Conservation (phyloP, 2,329 filamentous ascomycete species). For the Alternaria solani region DNA sequence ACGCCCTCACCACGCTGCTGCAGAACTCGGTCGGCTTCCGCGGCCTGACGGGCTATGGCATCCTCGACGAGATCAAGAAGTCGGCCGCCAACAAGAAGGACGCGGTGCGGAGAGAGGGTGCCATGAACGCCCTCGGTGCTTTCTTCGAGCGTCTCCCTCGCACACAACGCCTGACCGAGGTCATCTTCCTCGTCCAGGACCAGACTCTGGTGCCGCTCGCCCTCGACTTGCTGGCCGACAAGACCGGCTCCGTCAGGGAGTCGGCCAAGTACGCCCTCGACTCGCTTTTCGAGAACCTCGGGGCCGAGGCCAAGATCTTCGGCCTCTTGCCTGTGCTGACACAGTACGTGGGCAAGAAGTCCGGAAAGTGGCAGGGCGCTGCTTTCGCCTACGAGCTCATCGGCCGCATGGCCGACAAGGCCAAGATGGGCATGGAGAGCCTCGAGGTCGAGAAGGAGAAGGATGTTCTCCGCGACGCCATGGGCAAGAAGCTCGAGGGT, state of each 20-base stretch:
- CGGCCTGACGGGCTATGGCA: conserved; percentile 67
- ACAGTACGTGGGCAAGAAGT: conserved; percentile 79
- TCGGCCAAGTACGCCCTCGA: conserved; percentile 94
- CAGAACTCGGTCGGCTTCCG: conserved; percentile 71
- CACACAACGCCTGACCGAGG: conserved; percentile 79
- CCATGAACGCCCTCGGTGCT: conserved; percentile 93
- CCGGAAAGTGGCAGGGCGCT: conserved; percentile 97
- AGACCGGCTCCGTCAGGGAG: conserved; percentile 86
- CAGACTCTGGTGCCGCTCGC: conserved; percentile 74
- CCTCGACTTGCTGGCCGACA: conserved; percentile 88
- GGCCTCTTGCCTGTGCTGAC: conserved; percentile 80
- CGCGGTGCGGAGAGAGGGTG: conserved; percentile 81
- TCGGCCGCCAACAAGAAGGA: conserved; percentile 94
- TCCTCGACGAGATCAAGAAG: conserved; percentile 73
- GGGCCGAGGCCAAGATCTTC: conserved; percentile 81
- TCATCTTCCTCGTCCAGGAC: conserved; percentile 82
- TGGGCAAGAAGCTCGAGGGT: conserved; percentile 85
- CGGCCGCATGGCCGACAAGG: conserved; percentile 94
- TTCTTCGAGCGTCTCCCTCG: conserved; percentile 89
- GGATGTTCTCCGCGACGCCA: conserved; percentile 86
- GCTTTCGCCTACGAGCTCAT: conserved; percentile 85
- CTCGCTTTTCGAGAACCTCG: conserved; percentile 80
- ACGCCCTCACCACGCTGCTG: conserved; percentile 69
- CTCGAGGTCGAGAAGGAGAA: conserved; percentile 87
- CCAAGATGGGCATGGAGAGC: conserved; percentile 82